phyloP scores from a whole-genome alignment of 305 asterid species.

The Fraxinus platypoda region DNA sequence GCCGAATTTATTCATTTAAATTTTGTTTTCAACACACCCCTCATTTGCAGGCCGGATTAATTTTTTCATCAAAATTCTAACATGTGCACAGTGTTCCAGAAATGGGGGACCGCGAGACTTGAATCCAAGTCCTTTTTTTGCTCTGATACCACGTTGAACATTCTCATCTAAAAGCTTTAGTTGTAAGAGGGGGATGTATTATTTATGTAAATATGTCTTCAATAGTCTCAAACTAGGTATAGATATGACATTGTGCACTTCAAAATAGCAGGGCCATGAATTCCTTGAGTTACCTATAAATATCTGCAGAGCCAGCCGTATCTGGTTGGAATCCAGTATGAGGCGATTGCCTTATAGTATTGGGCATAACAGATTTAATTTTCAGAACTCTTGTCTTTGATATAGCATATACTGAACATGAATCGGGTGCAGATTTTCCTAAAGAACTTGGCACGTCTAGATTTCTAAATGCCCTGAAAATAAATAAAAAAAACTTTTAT shows the following conservation, averaged over 20 bases:
- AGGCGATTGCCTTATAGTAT: not conserved
- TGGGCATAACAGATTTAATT: constrained; percentile 26
- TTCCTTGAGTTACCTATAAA: constrained; percentile 4
- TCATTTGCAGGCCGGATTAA: not conserved
- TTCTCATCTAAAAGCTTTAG: not conserved
- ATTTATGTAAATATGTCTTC: not conserved
- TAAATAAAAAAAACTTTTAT: not conserved
- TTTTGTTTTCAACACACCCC: not conserved
- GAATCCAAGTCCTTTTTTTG: not conserved
- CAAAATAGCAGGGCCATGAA: not conserved
- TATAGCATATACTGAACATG: constrained; percentile 57
- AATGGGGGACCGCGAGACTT: not conserved
- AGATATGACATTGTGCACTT: not conserved
- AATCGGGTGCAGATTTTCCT: constrained; percentile 55
- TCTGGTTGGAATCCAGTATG: not conserved
- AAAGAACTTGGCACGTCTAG: constrained; percentile 55
- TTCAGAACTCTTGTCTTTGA: constrained; percentile 47
- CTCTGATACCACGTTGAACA: not conserved
- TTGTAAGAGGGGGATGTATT: not conserved
- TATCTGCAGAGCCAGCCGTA: not conserved
- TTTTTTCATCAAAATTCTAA: not conserved
- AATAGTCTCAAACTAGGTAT: not conserved
- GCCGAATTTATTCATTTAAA: not conserved
- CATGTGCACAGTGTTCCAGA: not conserved
- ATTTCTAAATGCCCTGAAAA: constrained; percentile 64